Evolutionary conservation across 352 stramenopile species (phyloP).

Genomic region (Pythium oligandrum): DNA sequence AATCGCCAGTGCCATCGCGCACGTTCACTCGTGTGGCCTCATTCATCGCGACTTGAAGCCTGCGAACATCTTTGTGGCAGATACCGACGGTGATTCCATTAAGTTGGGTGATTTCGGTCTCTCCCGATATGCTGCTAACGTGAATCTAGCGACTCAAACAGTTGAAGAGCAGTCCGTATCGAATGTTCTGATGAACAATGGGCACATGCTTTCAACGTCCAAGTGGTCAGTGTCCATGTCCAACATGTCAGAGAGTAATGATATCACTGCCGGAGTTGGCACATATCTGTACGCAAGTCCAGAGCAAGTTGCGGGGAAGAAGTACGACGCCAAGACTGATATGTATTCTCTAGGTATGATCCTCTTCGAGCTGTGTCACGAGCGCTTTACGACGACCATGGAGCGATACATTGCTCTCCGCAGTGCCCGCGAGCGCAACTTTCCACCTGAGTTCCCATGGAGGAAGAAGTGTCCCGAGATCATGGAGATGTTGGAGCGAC

Average conservation of each 20-base stretch:
- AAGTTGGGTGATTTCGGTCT: slow-evolving; percentile 90
- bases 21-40: slow-evolving; percentile 86
- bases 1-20: slow-evolving; percentile 85
- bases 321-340: slow-evolving; percentile 91
- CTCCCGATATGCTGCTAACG: slow-evolving; percentile 77
- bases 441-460: slow-evolving; percentile 47
- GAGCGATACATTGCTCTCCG: slow-evolving; percentile 84
- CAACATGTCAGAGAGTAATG: slow-evolving; percentile 69
- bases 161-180: slow-evolving; percentile 1
- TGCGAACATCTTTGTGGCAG: slow-evolving; percentile 89
- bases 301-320: slow-evolving; percentile 85
- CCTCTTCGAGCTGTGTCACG: slow-evolving; percentile 88
- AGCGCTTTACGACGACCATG: slow-evolving; percentile 87
- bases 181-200: slow-evolving; percentile 12
- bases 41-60: slow-evolving; percentile 92
- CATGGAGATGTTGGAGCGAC: slow-evolving; percentile 56
- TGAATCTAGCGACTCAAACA: slow-evolving; percentile 43
- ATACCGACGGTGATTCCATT: slow-evolving; percentile 79
- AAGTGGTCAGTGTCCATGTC: slow-evolving; percentile 53
- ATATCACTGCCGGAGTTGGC: slow-evolving; percentile 85
- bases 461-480: slow-evolving; percentile 57
- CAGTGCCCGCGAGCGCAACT: slow-evolving; percentile 63
- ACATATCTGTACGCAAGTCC: slow-evolving; percentile 90
- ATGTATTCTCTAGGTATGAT: slow-evolving; percentile 91
- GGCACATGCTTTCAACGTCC: slow-evolving; percentile 31